Evolutionary conservation across 2,329 filamentous ascomycete genomes (phyloP).

Genomic region (Lasiodiplodia gonubiensis): DNA sequence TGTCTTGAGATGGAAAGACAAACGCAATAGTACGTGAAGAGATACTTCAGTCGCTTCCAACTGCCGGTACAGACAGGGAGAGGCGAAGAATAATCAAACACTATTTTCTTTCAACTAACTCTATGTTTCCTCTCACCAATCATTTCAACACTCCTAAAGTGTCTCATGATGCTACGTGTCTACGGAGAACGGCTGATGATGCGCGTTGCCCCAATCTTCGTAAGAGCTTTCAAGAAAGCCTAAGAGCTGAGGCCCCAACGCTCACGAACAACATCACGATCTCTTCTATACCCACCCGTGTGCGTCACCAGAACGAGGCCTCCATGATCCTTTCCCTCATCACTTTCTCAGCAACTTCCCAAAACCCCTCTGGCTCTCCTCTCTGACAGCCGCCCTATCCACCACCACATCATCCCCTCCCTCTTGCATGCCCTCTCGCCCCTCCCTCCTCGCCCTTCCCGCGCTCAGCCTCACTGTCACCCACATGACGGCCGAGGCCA

Average conservation of each 20-base stretch:
- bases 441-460: neutral
- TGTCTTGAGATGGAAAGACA: too few relatives aligned
- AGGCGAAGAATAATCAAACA: neutral
- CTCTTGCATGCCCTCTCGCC: conserved; percentile 34
- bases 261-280: too few relatives aligned
- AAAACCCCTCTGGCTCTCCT: conserved; percentile 49
- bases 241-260: too few relatives aligned
- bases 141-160: too few relatives aligned
- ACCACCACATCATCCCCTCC: conserved; percentile 45
- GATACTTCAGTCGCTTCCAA: conserved; percentile 14
- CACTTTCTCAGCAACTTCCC: conserved; percentile 38
- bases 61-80: neutral
- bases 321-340: neutral
- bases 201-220: too few relatives aligned
- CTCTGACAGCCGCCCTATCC: conserved; percentile 49
- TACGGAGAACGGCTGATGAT: too few relatives aligned
- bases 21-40: neutral
- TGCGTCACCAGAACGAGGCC: too few relatives aligned
- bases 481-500: conserved; percentile 73
- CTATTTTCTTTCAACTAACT: too few relatives aligned
- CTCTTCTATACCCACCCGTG: too few relatives aligned
- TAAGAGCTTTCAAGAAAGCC: too few relatives aligned
- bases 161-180: too few relatives aligned
- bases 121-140: too few relatives aligned
- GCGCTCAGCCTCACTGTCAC: conserved; percentile 58